phyloP scores from a whole-genome alignment of 2,329 filamentous ascomycete genomes.

The Daldinia sp. region DNA sequence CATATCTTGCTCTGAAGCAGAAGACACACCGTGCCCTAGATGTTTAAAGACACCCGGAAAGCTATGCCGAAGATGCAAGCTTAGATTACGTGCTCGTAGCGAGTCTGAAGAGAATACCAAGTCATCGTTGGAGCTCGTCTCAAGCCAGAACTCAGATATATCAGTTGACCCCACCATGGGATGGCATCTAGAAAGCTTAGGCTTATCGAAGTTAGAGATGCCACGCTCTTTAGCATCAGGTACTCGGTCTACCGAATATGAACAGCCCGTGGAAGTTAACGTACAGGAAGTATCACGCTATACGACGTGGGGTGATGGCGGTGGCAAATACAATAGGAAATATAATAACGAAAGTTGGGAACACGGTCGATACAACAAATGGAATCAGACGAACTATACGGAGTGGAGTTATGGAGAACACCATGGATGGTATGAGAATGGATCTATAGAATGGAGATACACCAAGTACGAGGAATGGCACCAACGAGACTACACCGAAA shows the following conservation, averaged over 20 bases:
- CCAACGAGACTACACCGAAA: neutral
- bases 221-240: neutral
- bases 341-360: too few relatives aligned
- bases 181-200: neutral
- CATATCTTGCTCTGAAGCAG: neutral
- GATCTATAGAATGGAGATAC: neutral
- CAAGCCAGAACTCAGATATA: neutral
- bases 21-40: slow-evolving; percentile 1
- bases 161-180: neutral
- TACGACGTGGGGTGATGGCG: neutral
- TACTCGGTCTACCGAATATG: neutral
- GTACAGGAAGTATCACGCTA: neutral
- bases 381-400: neutral
- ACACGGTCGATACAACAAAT: neutral
- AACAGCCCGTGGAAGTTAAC: neutral
- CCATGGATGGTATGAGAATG: neutral
- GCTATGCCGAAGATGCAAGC: slow-evolving; percentile 3
- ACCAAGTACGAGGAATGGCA: slow-evolving; percentile 5
- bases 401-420: neutral
- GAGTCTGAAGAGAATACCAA: neutral
- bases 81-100: neutral
- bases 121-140: slow-evolving; percentile 7
- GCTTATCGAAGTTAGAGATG: neutral
- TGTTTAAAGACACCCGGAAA: neutral
- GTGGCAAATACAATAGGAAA: neutral